Evolutionary conservation across 2,329 filamentous ascomycete species (phyloP).

Genomic region (Malbranchea zuffiana): DNA sequence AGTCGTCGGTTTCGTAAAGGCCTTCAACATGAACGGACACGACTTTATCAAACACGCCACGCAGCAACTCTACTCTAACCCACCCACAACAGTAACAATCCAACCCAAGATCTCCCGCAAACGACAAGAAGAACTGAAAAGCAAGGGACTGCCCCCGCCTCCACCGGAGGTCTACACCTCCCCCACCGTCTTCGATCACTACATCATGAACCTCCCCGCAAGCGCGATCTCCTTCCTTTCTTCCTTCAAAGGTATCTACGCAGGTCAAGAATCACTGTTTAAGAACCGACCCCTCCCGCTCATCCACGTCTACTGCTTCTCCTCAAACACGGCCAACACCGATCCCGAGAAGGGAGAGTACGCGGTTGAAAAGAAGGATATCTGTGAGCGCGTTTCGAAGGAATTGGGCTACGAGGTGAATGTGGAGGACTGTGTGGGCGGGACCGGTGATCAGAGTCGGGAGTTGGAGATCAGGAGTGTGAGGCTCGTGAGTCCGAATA

Average conservation of each 20-base stretch:
- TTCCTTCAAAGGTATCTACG: constrained; percentile 68
- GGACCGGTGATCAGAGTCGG: constrained; percentile 47
- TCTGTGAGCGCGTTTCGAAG: constrained; percentile 55
- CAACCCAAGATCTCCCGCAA: constrained; percentile 32
- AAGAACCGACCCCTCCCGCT: constrained; percentile 54
- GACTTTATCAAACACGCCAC: constrained; percentile 66
- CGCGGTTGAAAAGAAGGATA: too few species aligned
- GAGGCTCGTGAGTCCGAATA: constrained; percentile 80
- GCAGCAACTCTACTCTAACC: constrained; percentile 38
- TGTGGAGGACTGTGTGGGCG: constrained; percentile 39
- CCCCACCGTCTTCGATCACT: constrained; percentile 75
- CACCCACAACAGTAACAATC: constrained; percentile 45
- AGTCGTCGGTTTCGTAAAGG: constrained; percentile 60
- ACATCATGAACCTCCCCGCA: constrained; percentile 95
- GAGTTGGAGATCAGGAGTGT: constrained; percentile 54
- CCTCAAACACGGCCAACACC: constrained; percentile 66
- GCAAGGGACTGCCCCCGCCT: constrained; percentile 16
- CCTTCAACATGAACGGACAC: constrained; percentile 73
- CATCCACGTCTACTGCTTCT: constrained; percentile 92
- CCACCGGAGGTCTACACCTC: constrained; percentile 29
- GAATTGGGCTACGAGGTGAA: constrained; percentile 51
- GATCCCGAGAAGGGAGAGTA: constrained; percentile 45
- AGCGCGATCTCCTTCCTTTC: constrained; percentile 75
- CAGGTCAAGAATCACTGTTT: constrained; percentile 57
- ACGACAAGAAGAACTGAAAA: constrained; percentile 14